Base-by-base conservation (phyloP, 345 rosid species). In the Diplotaxis tenuifolia region DNA sequence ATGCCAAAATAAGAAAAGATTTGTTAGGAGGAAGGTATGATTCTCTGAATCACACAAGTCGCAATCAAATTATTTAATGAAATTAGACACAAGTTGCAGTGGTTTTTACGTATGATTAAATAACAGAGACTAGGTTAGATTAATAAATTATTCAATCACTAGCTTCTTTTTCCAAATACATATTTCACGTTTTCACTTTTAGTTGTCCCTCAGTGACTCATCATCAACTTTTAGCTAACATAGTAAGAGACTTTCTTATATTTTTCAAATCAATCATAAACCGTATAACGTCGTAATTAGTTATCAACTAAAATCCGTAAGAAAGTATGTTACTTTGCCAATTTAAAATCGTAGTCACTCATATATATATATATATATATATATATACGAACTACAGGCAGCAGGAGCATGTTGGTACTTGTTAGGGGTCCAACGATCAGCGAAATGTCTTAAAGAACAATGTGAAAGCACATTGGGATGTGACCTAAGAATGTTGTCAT, bases 351-450 rank as follows among this genome's bases (percentile, higher is more conserved):
- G 47, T 14, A 40, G 5, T 40, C 45, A 45, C 16, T 45, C 50
- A 6, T 45, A 42, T 42, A 42, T n/a, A 42, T 52, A 0, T 52
- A 23, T 25, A 25, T 25, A 25, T 25, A 5, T 25, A 25, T 25
- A 25, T 25, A 5, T 25, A 25, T 25, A n/a, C 42, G 52, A 29
- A 54, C 21, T 42, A 55, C 79, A 94, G 99, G 97, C 93, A 4
- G 96, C 96, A 5, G 99, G 99, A 66, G 99, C 97, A 29, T 95
- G 97, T 77, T 95, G 99, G 99, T 95, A 95, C 82, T 84, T 95
- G 68, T 62, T 95, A 63, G 99, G 99, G 49, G 82, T 91, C 22
- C 99, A 95, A 60, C 86, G 96, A 76, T 76, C 97, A 7, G 87
- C 84, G 7, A 89, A 88, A 62, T 95, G 99, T 67, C 62, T 95